Evolutionary conservation across 2,329 filamentous ascomycete genomes (phyloP), one percentile per base, ranked within the genome.

Genomic region (Paraconiothyrium brasiliense): DNA sequence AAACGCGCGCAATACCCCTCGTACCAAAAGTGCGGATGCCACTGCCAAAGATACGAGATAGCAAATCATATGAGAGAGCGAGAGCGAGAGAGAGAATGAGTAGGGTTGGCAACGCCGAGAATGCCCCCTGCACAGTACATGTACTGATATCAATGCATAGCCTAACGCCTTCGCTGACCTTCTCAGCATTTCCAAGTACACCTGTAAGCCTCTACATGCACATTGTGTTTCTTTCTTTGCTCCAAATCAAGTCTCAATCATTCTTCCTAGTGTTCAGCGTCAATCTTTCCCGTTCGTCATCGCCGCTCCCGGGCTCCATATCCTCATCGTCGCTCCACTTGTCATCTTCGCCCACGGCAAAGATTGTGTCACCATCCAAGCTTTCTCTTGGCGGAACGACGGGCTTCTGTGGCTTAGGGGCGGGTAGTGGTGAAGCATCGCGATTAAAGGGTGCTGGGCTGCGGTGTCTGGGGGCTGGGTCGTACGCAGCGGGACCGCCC

Each of bases 341-440:
- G 74, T 95, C 93, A 71, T 97, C 94, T 58, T 89, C 88, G 11
- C 93, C 94, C 11, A 98, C 92, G 1, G 94, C 94, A 72, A 98
- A 98, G 64, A 98, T 96, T 0, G 94, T 97, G 81, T 98, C 95
- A 11, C 93, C 93, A 65, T 98, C 94, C 37, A 92, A 81, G 54
- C 87, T 90, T 63, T 90, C 83, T 70, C 87, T 78, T 61, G 86
- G 83, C 50, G 85, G 81, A 27, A 81, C 69, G 66, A 73, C 79
- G 60, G 73, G 84, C 76, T 80, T 85, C 62, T 81, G 82, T 30
- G 81, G 78, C 61, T 80, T 80, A 14, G 83, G 83, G 34, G 86
- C 86, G 51, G 86, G 85, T 3, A 88, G 80, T 2, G 82, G 82
- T 13, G 81, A 82, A n/a, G 69, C 75, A 64, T 82, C 79, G 41